Percentiles rank a stretch among this genome's conserved stretches.
Conservation (phyloP, 2,329 filamentous ascomycete species). For the Scedosporium dehoogii region DNA sequence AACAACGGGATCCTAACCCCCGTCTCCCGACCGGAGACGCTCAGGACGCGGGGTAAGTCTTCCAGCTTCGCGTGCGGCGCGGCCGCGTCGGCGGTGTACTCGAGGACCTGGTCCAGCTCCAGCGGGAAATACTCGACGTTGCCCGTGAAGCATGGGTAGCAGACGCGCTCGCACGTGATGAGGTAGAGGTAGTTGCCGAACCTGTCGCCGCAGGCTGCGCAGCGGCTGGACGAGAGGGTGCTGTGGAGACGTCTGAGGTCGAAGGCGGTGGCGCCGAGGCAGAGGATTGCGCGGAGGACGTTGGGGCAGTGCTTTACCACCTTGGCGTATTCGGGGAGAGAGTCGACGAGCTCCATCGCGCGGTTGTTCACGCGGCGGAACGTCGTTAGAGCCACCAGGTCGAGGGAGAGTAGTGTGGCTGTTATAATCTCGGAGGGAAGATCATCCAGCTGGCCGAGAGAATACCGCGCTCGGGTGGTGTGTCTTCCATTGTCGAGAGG, state of each 20-base stretch:
- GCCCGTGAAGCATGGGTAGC: slow-evolving; percentile 21
- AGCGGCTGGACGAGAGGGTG: slow-evolving; percentile 19
- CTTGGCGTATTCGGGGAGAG: slow-evolving; percentile 22
- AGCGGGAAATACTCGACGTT: neutral
- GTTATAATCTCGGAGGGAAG: slow-evolving; percentile 20
- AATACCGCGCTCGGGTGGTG: neutral
- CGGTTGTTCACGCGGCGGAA: slow-evolving; percentile 24
- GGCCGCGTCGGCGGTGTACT: neutral
- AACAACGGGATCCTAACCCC: neutral
- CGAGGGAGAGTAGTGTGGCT: slow-evolving; percentile 17
- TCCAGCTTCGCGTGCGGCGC: neutral
- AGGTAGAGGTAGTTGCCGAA: slow-evolving; percentile 29
- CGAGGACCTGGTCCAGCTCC: neutral
- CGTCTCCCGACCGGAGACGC: neutral
- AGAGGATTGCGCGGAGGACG: slow-evolving; percentile 22
- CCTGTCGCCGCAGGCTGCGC: slow-evolving; percentile 20
- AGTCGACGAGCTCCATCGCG: slow-evolving; percentile 24
- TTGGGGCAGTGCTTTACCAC: slow-evolving; percentile 20
- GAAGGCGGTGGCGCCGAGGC: slow-evolving; percentile 20
- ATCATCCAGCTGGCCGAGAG: slow-evolving; percentile 16
- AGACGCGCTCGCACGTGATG: slow-evolving; percentile 26
- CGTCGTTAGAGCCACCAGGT: slow-evolving; percentile 20
- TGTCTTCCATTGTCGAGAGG: slow-evolving; percentile 16
- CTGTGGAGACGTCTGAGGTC: slow-evolving; percentile 21
- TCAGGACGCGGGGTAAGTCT: neutral